Conservation (phyloP, 768 basidiomycete genomes). For the Strobilomyces confusus region DNA sequence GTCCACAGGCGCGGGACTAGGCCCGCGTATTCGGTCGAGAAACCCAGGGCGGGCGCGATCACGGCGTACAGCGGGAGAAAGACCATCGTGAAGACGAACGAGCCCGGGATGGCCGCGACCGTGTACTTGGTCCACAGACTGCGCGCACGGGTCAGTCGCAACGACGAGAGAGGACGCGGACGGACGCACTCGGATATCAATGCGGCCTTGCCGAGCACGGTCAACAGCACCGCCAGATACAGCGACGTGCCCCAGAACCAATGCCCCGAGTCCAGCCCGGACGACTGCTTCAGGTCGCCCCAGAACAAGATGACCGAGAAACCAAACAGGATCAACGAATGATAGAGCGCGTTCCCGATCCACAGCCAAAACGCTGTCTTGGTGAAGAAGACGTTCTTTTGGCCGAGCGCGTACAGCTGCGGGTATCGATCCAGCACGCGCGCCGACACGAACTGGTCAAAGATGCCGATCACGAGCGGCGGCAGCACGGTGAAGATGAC, state of each 20-base stretch:
- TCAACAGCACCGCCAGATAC: conserved; percentile 90
- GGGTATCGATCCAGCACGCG: conserved; percentile 96
- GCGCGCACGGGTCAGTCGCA: neutral
- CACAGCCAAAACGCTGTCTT: conserved; percentile 91
- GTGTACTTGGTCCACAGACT: conserved; percentile 99
- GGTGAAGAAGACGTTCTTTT: conserved; percentile 91
- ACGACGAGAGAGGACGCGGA: neutral
- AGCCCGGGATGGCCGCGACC: conserved; percentile 95
- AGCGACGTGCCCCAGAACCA: conserved; percentile 99
- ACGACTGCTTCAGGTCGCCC: conserved; percentile 80
- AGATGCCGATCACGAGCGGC: conserved; percentile 94
- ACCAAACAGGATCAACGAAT: conserved; percentile 30
- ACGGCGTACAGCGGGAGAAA: conserved; percentile 89
- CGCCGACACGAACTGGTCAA: conserved; percentile 98
- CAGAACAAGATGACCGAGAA: conserved; percentile 49
- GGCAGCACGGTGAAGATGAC: conserved; percentile 95
- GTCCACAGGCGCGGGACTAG: conserved; percentile 91
- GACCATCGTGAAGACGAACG: conserved; percentile 94
- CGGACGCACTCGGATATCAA: conserved; percentile 90
- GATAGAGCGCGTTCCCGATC: conserved; percentile 85
- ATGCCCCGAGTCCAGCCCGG: conserved; percentile 85
- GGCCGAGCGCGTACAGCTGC: conserved; percentile 91
- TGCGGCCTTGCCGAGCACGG: conserved; percentile 92
- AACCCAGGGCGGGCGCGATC: conserved; percentile 79
- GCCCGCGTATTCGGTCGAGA: conserved; percentile 87